Conservation (phyloP, 148 eudicot species). For the Chenopodium suecicum region DNA sequence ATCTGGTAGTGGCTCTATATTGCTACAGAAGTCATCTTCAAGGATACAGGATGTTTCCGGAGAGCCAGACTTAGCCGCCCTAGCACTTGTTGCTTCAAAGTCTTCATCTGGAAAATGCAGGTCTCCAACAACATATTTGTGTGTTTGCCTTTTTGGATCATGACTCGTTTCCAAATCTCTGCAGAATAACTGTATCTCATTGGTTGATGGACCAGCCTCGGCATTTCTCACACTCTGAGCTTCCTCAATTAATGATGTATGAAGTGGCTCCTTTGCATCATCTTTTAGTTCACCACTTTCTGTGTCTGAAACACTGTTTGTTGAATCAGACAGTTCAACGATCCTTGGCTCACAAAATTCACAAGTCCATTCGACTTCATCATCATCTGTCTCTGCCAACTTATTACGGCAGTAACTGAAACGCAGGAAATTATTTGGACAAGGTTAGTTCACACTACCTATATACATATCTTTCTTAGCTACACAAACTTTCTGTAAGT, state of each 20-base stretch:
- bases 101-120: neutral
- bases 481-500: neutral
- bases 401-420: constrained; percentile 27
- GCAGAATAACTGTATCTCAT: neutral
- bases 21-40: constrained; percentile 10
- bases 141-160: neutral
- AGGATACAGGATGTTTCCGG: neutral
- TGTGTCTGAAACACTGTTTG: constrained; percentile 7
- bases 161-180: constrained; percentile 5
- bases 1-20: constrained; percentile 21
- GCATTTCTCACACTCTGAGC: neutral
- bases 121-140: neutral
- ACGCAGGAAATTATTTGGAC: neutral
- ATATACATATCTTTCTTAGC: neutral
- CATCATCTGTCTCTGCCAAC: constrained; percentile 12
- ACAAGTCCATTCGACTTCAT: constrained; percentile 19
- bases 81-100: neutral
- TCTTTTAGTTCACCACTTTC: neutral
- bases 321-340: constrained; percentile 20
- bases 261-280: neutral
- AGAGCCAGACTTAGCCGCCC: constrained; percentile 2
- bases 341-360: constrained; percentile 29
- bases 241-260: neutral
- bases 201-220: neutral
- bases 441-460: constrained; percentile 5